A percentile compares a stretch with the other conserved stretches of the same genome.
These are phyloP conservation scores for Teratosphaeria pseudoeucalypti DNA, from an alignment of 2,329 filamentous ascomycete species.

Conservation along the genomic window DNA sequence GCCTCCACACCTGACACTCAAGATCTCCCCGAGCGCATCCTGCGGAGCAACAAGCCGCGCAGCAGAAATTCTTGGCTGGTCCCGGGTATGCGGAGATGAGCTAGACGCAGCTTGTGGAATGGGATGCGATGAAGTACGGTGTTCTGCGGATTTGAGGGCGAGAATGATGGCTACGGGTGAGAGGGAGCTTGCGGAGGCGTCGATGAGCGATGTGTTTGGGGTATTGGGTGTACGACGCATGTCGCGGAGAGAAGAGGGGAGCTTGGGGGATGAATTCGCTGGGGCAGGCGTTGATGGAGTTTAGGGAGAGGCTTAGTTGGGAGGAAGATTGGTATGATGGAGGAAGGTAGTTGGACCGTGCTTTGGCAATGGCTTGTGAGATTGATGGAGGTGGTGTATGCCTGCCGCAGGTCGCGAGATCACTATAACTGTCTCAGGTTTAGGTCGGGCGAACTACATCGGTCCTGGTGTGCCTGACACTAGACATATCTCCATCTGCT, in stretches of 20 bases:
- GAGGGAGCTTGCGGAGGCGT: conserved; percentile 48
- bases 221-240: conserved; percentile 47
- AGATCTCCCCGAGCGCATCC: background rate
- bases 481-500: too few relatives aligned
- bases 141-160: conserved; percentile 42
- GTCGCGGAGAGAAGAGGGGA: conserved; percentile 38
- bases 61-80: background rate
- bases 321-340: conserved; percentile 18
- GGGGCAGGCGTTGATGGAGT: conserved; percentile 51
- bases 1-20: background rate
- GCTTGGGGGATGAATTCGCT: conserved; percentile 55
- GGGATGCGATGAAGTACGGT: conserved; percentile 31
- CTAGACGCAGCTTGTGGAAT: background rate
- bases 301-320: conserved; percentile 42
- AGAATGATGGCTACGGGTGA: conserved; percentile 48
- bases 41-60: background rate
- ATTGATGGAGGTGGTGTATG: too few relatives aligned
- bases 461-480: too few relatives aligned
- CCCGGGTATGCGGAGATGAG: background rate
- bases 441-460: too few relatives aligned
- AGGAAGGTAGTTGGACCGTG: background rate
- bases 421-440: too few relatives aligned
- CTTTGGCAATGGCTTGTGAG: too few relatives aligned
- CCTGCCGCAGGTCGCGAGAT: too few relatives aligned
- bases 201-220: conserved; percentile 53